Base-by-base conservation (phyloP, 257 asterid genomes). In the Agastache rugosa region DNA sequence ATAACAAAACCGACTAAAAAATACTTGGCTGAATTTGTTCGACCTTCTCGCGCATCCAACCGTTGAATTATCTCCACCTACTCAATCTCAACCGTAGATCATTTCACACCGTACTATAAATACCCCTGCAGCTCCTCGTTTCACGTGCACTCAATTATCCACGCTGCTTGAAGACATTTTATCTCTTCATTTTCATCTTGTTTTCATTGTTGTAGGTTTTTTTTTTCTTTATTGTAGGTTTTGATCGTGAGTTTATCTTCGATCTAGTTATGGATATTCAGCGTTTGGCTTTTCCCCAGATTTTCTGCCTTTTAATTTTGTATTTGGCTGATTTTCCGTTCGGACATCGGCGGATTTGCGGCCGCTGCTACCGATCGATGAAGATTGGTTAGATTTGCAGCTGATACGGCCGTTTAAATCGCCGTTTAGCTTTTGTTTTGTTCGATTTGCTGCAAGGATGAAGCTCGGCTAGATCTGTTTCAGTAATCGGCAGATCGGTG, bases 21-120 rank as follows among this genome's bases (percentile, higher is more conserved):
- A 16, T 1, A 51, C 2, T 6, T 6, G 5, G 19, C 0, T 51
- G 55, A 22, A 48, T 48, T 15, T 23, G 35, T 27, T 23, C 63
- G 35, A 56, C 31, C 11, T 14, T 44, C 51, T 11, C 14, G 17
- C 51, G 27, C 29, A 63, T 63, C 69, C 10, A 31, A 39, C 69
- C 53, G 53, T 63, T 11, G 27, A 39, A 8, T 35, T n/a, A 8
- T 42, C 53, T 4, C 69, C n/a, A 63, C 69, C 17, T 35, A 39
- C 53, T 63, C 29, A 20, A 63, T 63, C 17, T 37, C 9, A 37
- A 14, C 69, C 69, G 69, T 63, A 15, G 69, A 63, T 63, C 34
- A 14, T 6, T 53, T 8, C 27, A 11, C n/a, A 4, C n/a, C n/a
- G 34, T 17, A 5, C 6, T 16, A 37, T 63, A 63, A 35, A 63